Evolutionary conservation across 2,329 filamentous ascomycete genomes (phyloP).

Genomic region (Neofusicoccum parvum): DNA sequence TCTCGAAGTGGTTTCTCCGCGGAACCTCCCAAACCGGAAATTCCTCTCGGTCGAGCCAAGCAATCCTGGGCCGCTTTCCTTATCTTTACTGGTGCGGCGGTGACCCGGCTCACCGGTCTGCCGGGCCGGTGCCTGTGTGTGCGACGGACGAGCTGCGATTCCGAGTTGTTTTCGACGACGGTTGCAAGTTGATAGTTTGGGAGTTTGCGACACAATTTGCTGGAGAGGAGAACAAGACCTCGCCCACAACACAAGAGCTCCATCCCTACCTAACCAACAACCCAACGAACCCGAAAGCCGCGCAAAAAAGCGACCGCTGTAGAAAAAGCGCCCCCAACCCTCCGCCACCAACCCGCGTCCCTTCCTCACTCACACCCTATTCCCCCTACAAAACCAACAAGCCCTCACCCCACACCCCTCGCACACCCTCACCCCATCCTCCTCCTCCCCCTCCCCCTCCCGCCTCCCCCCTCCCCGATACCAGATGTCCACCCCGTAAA

Average conservation of each 20-base stretch:
- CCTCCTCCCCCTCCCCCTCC: neutral
- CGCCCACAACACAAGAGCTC: no score
- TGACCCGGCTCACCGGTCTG: neutral
- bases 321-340: no score
- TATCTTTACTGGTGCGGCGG: no score
- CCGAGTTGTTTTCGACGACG: neutral
- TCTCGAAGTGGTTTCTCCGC: neutral
- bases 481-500: constrained; percentile 10
- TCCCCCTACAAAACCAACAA: constrained; percentile 7
- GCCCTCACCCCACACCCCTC: neutral
- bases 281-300: no score
- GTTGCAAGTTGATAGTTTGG: neutral
- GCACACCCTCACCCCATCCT: neutral
- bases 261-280: no score
- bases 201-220: neutral
- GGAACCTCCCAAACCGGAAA: neutral
- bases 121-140: neutral
- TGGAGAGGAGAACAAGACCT: neutral
- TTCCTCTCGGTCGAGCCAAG: neutral
- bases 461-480: neutral
- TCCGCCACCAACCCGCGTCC: neutral
- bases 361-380: neutral
- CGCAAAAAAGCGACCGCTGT: no score
- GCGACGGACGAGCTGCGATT: neutral
- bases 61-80: neutral